phyloP scores from a whole-genome alignment of 2,329 filamentous ascomycete species.

The Thelonectria discophora region DNA sequence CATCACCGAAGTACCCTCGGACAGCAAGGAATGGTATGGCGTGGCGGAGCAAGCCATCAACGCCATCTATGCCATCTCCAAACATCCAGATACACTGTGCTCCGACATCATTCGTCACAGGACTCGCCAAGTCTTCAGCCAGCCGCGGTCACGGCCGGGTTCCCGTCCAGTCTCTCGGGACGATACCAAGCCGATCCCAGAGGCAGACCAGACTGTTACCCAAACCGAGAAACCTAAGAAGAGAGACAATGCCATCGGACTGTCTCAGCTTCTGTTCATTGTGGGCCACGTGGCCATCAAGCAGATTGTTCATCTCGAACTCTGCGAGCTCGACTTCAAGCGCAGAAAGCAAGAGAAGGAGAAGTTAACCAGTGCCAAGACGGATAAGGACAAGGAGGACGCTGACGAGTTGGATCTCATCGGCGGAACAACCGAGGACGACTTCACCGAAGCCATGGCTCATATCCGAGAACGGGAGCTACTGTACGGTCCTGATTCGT shows the following conservation, averaged over 20 bases:
- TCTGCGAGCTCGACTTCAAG: constrained; percentile 99
- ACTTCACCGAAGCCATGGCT: constrained; percentile 86
- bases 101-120: constrained; percentile 90
- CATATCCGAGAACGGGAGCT: constrained; percentile 86
- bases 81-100: constrained; percentile 92
- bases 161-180: constrained; percentile 59
- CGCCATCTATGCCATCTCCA: constrained; percentile 92
- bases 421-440: constrained; percentile 93
- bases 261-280: constrained; percentile 93
- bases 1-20: constrained; percentile 84
- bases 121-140: constrained; percentile 79
- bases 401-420: constrained; percentile 95
- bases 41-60: constrained; percentile 96
- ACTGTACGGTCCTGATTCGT: constrained; percentile 80
- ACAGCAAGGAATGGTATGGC: constrained; percentile 96
- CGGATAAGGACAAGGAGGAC: constrained; percentile 67
- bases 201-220: constrained; percentile 47
- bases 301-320: constrained; percentile 96
- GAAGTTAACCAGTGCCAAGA: constrained; percentile 64
- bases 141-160: constrained; percentile 48
- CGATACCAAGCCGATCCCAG: constrained; percentile 50
- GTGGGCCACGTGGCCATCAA: constrained; percentile 98
- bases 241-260: constrained; percentile 74
- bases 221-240: constrained; percentile 58
- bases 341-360: constrained; percentile 91